phyloP scores from a whole-genome alignment of 164 flowering plant genomes.

The Aristolochia contorta region DNA sequence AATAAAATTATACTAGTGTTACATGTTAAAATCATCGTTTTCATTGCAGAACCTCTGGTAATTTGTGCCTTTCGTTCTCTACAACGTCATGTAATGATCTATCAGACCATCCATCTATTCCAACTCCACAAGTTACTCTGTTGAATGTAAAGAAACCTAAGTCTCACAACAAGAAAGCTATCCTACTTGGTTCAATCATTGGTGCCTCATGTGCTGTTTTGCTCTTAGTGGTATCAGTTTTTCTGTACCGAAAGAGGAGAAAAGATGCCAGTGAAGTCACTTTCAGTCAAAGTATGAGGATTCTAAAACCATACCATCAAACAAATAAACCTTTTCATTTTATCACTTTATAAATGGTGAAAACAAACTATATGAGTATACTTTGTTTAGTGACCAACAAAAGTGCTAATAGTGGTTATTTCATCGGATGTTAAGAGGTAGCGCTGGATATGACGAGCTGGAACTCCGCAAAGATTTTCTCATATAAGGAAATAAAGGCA shows the following conservation, averaged over 20 bases:
- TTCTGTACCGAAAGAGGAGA: slow-evolving; percentile 31
- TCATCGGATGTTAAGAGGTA: slow-evolving; percentile 19
- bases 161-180: slow-evolving; percentile 21
- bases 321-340: neutral
- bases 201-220: slow-evolving; percentile 36
- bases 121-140: slow-evolving; percentile 63
- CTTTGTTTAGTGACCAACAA: too few species aligned
- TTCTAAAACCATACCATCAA: neutral
- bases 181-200: slow-evolving; percentile 36
- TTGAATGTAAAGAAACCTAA: slow-evolving; percentile 27
- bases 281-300: slow-evolving; percentile 29
- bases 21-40: slow-evolving; percentile 1
- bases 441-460: slow-evolving; percentile 40
- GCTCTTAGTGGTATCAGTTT: slow-evolving; percentile 22
- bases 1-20: too few species aligned
- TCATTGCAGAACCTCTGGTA: slow-evolving; percentile 63
- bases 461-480: slow-evolving; percentile 53
- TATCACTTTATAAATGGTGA: too few species aligned
- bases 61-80: slow-evolving; percentile 69
- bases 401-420: neutral
- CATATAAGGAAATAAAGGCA: slow-evolving; percentile 66
- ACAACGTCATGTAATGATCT: slow-evolving; percentile 31
- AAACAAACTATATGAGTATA: too few species aligned
- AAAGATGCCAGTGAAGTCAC: slow-evolving; percentile 18
- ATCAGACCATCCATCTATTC: slow-evolving; percentile 36